These are phyloP conservation scores for Phialemonium atrogriseum DNA, from an alignment of 2,329 filamentous ascomycete genomes.

Conservation along the genomic window DNA sequence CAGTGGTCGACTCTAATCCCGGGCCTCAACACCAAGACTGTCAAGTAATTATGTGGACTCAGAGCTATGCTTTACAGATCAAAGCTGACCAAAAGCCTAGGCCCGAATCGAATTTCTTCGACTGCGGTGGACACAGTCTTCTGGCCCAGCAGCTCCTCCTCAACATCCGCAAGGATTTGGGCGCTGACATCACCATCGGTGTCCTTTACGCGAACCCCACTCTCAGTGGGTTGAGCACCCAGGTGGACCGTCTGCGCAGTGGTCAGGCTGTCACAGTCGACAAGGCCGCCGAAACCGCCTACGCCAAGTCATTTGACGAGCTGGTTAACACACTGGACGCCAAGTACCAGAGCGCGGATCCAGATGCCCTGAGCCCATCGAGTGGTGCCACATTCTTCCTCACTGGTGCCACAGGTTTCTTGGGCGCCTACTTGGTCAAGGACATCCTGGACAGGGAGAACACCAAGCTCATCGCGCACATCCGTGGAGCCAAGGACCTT, in stretches of 20 bases:
- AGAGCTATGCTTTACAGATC: constrained; percentile 18
- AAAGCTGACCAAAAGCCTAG: constrained; percentile 5
- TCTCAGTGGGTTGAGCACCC: constrained; percentile 35
- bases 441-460: constrained; percentile 60
- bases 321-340: constrained; percentile 30
- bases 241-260: constrained; percentile 36
- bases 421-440: constrained; percentile 71
- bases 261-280: constrained; percentile 15
- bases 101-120: constrained; percentile 60
- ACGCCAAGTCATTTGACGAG: constrained; percentile 41
- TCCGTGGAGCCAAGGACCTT: constrained; percentile 57
- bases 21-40: constrained; percentile 57
- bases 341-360: constrained; percentile 24
- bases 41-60: constrained; percentile 40
- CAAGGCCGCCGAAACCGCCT: constrained; percentile 31
- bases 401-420: constrained; percentile 84
- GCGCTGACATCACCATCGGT: constrained; percentile 55
- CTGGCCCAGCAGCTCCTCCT: constrained; percentile 76
- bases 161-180: constrained; percentile 39
- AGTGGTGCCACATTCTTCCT: constrained; percentile 57
- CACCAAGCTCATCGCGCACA: constrained; percentile 63
- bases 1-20: constrained; percentile 68
- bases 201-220: constrained; percentile 59
- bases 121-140: constrained; percentile 72
- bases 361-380: constrained; percentile 15